Evolutionary conservation across 2,329 filamentous ascomycete species (phyloP).

Genomic region (Amphichorda felina): DNA sequence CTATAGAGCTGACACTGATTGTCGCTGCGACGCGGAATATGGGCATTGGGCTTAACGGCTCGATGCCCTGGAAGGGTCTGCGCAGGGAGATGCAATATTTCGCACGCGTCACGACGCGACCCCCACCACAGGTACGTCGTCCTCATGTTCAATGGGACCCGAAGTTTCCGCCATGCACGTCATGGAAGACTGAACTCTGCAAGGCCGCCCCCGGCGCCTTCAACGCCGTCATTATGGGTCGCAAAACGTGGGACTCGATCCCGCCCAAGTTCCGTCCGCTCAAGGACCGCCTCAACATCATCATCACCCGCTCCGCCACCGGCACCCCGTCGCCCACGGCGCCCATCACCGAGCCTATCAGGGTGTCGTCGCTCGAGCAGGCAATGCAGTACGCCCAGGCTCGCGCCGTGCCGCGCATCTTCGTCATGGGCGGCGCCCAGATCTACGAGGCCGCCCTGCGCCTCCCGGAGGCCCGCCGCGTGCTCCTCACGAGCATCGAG

Average conservation of each 20-base stretch:
- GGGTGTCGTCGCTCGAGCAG: conserved; percentile 44
- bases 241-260: conserved; percentile 93
- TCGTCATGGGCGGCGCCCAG: conserved; percentile 82
- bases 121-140: conserved; percentile 26
- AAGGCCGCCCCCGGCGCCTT: conserved; percentile 13
- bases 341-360: conserved; percentile 32
- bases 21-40: conserved; percentile 85
- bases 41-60: conserved; percentile 73
- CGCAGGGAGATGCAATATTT: conserved; percentile 94
- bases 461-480: conserved; percentile 41
- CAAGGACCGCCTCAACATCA: conserved; percentile 67
- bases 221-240: conserved; percentile 91
- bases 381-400: conserved; percentile 37
- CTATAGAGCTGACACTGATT: conserved; percentile 66
- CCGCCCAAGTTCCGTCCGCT: conserved; percentile 69
- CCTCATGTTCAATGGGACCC: background rate
- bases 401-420: conserved; percentile 47
- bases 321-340: conserved; percentile 5
- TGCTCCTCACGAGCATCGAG: conserved; percentile 59
- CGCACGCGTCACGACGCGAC: conserved; percentile 70
- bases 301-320: conserved; percentile 51
- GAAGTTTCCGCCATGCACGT: too few species aligned
- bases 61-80: conserved; percentile 79
- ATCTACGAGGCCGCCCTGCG: conserved; percentile 66
- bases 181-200: too few species aligned